phyloP scores from a whole-genome alignment of 1,139 yeast genomes.

The Scheffersomyces illinoinensis region DNA sequence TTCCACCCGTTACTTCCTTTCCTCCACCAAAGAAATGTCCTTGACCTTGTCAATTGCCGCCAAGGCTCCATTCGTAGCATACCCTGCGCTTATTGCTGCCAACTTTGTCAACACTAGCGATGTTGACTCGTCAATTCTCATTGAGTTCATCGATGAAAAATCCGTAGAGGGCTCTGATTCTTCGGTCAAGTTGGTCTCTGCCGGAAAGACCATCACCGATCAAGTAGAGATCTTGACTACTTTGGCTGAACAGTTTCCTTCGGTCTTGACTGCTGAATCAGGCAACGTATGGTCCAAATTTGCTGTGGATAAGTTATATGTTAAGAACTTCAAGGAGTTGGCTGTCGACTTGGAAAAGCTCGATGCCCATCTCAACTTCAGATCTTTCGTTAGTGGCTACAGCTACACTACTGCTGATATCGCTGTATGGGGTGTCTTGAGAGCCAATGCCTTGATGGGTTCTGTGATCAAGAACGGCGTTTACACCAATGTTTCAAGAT shows the following conservation, averaged over 20 bases:
- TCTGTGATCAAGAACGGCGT: slow-evolving; percentile 84
- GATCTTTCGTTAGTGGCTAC: slow-evolving; percentile 76
- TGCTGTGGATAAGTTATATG: slow-evolving; percentile 67
- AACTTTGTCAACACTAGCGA: slow-evolving; percentile 62
- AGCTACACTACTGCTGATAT: slow-evolving; percentile 73
- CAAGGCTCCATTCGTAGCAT: slow-evolving; percentile 81
- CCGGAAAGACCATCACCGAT: slow-evolving; percentile 45
- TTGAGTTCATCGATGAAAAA: slow-evolving; percentile 70
- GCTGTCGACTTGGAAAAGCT: slow-evolving; percentile 75
- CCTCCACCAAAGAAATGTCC: slow-evolving; percentile 20
- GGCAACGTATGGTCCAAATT: slow-evolving; percentile 65
- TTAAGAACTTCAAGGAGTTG: slow-evolving; percentile 87
- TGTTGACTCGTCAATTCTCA: slow-evolving; percentile 49
- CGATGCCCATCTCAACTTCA: slow-evolving; percentile 81
- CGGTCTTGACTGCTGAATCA: slow-evolving; percentile 29
- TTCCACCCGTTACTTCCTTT: not conserved
- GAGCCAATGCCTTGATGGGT: slow-evolving; percentile 92
- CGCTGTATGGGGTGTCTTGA: slow-evolving; percentile 89
- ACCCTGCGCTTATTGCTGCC: slow-evolving; percentile 78
- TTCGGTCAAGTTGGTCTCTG: slow-evolving; percentile 45
- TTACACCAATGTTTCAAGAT: slow-evolving; percentile 84
- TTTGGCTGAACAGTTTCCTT: slow-evolving; percentile 50
- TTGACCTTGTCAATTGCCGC: slow-evolving; percentile 68
- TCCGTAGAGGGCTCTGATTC: slow-evolving; percentile 41
- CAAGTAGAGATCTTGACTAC: slow-evolving; percentile 45